Conservation (phyloP, 2,329 filamentous ascomycete species). For the Ramularia endophylla region DNA sequence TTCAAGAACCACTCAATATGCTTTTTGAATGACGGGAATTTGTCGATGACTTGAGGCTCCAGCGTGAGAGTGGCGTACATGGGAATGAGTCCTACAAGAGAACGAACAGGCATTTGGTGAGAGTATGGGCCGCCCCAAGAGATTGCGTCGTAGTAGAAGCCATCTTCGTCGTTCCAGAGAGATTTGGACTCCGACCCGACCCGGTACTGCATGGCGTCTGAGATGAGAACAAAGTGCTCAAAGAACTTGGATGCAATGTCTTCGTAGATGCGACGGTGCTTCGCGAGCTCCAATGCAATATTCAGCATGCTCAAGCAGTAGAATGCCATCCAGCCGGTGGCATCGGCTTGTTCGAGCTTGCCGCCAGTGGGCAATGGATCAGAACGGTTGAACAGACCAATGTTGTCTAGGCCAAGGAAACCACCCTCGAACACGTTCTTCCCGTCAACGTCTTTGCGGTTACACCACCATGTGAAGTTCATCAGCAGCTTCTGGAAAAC, state of each 20-base stretch:
- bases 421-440: constrained; percentile 98
- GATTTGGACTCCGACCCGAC: constrained; percentile 67
- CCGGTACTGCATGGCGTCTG: constrained; percentile 84
- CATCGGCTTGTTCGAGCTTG: constrained; percentile 91
- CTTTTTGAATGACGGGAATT: constrained; percentile 87
- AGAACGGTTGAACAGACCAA: constrained; percentile 94
- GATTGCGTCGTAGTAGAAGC: constrained; percentile 98
- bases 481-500: constrained; percentile 94
- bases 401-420: constrained; percentile 93
- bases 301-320: constrained; percentile 97
- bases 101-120: constrained; percentile 86
- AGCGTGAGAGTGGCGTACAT: constrained; percentile 88
- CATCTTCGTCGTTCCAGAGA: constrained; percentile 93
- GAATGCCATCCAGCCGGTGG: constrained; percentile 98
- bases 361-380: constrained; percentile 92
- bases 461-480: constrained; percentile 99
- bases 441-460: constrained; percentile 86
- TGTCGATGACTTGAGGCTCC: constrained; percentile 89
- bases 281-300: constrained; percentile 89
- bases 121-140: constrained; percentile 92
- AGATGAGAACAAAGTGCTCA: constrained; percentile 97
- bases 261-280: constrained; percentile 91
- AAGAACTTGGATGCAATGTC: constrained; percentile 98
- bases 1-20: constrained; percentile 91
- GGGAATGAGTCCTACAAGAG: constrained; percentile 87